A percentile compares a stretch with the other conserved stretches of the same genome.
These are phyloP conservation scores for Cercospora beticola DNA, from an alignment of 2,329 filamentous ascomycete genomes.

Conservation along the genomic window DNA sequence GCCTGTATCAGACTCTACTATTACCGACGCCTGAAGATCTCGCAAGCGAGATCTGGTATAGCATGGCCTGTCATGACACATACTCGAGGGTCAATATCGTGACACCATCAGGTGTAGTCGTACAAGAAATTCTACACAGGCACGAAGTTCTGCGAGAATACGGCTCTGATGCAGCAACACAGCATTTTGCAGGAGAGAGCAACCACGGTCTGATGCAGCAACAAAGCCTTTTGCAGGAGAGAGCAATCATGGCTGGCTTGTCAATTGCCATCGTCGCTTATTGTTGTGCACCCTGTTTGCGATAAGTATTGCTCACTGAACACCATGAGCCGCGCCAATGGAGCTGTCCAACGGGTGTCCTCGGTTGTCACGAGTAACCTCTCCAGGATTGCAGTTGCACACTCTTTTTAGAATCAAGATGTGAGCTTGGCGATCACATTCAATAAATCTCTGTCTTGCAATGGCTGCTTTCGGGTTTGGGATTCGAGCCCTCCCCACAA, in stretches of 20 bases:
- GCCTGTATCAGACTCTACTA: conserved; percentile 5
- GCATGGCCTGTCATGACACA: background rate
- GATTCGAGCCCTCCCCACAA: background rate
- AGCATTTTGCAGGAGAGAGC: background rate
- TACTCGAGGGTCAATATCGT: background rate
- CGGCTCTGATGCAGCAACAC: background rate
- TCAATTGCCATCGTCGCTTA: background rate
- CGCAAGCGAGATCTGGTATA: background rate
- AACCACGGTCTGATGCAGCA: background rate
- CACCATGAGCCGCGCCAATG: background rate
- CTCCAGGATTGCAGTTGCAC: background rate
- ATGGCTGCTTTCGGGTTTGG: background rate
- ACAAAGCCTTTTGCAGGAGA: background rate
- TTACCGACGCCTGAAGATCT: background rate
- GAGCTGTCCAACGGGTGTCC: background rate
- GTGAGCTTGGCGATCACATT: background rate
- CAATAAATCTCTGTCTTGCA: background rate
- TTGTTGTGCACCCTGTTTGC: background rate
- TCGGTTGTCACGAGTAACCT: background rate
- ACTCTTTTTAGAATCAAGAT: background rate
- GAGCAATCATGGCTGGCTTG: background rate
- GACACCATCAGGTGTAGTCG: background rate
- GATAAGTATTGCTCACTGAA: background rate
- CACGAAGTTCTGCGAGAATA: background rate
- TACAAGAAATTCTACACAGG: background rate